Conservation (phyloP, 164 flowering plant species). For the Piper betle region DNA sequence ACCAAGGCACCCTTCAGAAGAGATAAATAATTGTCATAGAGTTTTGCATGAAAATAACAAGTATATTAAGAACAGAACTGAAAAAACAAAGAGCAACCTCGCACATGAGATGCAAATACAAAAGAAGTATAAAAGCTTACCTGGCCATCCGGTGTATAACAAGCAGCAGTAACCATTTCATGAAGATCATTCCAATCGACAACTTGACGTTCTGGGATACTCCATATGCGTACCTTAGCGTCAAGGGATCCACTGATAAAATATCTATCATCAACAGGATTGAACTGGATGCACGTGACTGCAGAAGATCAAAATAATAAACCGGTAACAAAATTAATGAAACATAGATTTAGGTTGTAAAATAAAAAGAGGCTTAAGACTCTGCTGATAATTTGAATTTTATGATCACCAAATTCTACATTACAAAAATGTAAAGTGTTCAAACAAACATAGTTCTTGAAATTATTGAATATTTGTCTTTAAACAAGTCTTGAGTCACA, state of each 20-base stretch:
- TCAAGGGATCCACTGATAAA: slow-evolving; percentile 98
- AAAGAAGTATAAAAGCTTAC: slow-evolving; percentile 17
- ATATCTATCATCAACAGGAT: slow-evolving; percentile 91
- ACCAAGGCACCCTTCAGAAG: slow-evolving; percentile 81
- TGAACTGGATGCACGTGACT: slow-evolving; percentile 99
- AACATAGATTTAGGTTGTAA: no score
- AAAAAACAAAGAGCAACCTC: no score
- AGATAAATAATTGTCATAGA: slow-evolving; percentile 11
- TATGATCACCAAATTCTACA: no score
- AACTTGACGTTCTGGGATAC: slow-evolving; percentile 89
- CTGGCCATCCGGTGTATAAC: slow-evolving; percentile 99
- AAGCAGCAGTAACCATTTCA: slow-evolving; percentile 99
- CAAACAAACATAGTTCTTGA: no score
- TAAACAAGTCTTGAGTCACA: no score
- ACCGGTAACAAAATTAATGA: no score
- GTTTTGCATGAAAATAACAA: background rate
- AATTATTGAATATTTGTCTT: no score
- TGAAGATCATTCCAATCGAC: slow-evolving; percentile 96
- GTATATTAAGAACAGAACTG: background rate
- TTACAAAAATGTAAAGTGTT: no score
- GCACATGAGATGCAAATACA: background rate
- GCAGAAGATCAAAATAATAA: slow-evolving; percentile 22
- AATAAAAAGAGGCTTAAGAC: no score
- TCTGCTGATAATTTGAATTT: no score
- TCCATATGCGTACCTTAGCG: slow-evolving; percentile 98